Evolutionary conservation across 2,329 filamentous ascomycete species (phyloP), one percentile per base, ranked within the genome.

Genomic region (Dactylellina parvicollis): DNA sequence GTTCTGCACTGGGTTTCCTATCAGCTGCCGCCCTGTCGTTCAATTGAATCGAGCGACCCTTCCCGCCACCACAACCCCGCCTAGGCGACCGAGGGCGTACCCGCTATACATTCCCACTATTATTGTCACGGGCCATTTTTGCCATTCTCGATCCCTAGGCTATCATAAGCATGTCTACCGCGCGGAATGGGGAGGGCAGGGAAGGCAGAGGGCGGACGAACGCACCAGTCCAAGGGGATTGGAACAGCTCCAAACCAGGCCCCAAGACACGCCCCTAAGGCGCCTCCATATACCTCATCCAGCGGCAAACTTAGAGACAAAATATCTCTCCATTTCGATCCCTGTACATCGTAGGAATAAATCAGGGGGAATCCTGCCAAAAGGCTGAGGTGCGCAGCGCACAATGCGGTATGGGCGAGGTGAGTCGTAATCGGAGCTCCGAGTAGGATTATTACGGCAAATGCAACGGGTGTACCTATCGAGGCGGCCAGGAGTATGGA

Each of bases 71-170:
- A 83, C 36, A 28, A 80, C 81, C 10, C 89, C 88, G 16, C 88
- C 75, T 62, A 87, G 78, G 79, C 90, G 89, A 0, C 92, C 92
- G 10, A 91, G 76, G 0, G 87, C 84, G 80, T 91, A 92, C 0
- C 95, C 95, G 4, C 87, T 81, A 81, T 96, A 98, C 16, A 90
- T 85, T 1, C 95, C 95, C 1, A 87, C 88, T 3, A 98, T 82
- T 69, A 99, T 90, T 0, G 95, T 99, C 50, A 98, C 89, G 0
- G 95, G 95, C 91, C 94, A 99, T 80, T 90, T 91, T 86, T 99
- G 95, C 95, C 95, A 99, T 77, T 96, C 92, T n/a, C 95, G 88
- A 80, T 99, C 95, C 86, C 85, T 86, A 75, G n/a, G n/a, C n/a
- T n/a, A n/a, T n/a, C 34, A 30, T 18, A 10, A 28, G 16, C n/a